Conservation (phyloP, 202 grass and related monocot genomes). For the Musa balbisiana region DNA sequence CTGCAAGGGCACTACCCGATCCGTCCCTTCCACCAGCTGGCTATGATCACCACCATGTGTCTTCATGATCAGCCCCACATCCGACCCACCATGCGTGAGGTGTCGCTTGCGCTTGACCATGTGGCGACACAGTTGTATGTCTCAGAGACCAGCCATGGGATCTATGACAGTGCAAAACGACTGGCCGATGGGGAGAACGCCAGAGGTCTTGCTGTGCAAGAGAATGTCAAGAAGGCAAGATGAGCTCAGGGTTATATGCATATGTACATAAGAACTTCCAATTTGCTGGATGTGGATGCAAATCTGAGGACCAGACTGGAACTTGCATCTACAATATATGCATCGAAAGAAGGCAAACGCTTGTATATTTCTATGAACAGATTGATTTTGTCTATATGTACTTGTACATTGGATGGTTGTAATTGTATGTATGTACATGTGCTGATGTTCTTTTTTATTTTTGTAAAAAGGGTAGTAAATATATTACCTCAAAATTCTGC, state of each 20-base stretch:
- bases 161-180: not conserved
- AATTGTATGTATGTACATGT: no score
- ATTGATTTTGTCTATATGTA: no score
- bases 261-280: not conserved
- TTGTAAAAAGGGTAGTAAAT: no score
- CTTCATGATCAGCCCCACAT: conserved; percentile 47
- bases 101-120: conserved; percentile 42
- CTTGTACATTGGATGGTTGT: no score
- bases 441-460: no score
- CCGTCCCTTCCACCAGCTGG: conserved; percentile 47
- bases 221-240: no score
- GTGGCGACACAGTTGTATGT: conserved; percentile 38
- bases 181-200: not conserved
- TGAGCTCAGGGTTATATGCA: no score
- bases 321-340: not conserved
- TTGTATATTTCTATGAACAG: not conserved
- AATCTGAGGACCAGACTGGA: not conserved
- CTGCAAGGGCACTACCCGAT: conserved; percentile 38
- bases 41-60: conserved; percentile 36
- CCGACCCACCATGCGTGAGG: conserved; percentile 48
- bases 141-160: not conserved
- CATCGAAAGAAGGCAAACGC: not conserved
- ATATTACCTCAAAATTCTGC: no score
- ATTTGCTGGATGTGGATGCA: not conserved
- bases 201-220: not conserved